Base-by-base conservation (phyloP, 2,329 filamentous ascomycete genomes). In the Hymenoscyphus linearis region DNA sequence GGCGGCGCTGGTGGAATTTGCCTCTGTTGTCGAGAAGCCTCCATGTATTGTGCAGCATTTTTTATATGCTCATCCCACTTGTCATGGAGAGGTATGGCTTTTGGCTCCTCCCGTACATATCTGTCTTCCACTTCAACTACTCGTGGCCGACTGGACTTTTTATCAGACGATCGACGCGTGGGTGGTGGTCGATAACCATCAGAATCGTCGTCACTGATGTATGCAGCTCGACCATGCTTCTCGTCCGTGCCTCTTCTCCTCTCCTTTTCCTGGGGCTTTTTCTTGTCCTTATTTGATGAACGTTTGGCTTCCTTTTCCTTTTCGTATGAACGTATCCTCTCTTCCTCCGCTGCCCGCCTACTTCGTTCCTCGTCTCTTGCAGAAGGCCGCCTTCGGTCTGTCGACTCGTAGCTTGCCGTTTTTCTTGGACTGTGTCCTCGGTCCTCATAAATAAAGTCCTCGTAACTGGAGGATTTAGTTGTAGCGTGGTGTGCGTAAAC, bases 401-500 rank as follows among this genome's bases (percentile, higher is more conserved):
- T 58, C 25, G 67, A 66, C 47, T 78, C 74, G 59, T 82, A 82
- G 60, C 78, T 80, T 1, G 78, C 70, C 4, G 80, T 73, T 18
- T 81, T 80, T 55, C 80, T 77, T 5, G 79, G 74, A 12, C 74
- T 68, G 47, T 66, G 60, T 26, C 58, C 25, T 26, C 22, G 2
- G 10, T 31, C 31, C 6, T 9, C 5, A 9, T 31, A 31, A 9
- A 9, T 5, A 47, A 47, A 47, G 4, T 47, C 40, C 25, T 53
- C 50, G 50, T 53, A 53, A 34, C 78, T 80, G 2, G 78, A 69
- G 4, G 80, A 73, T 16, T 81, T 80, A 16, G 72, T 73, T 14
- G 71, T 68, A 6, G 78, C n/a, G n/a, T n/a, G 74, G 26, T 84
- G 80, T 53, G 50, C 26, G 61, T 80, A 82, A 10, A 79, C 68